These are phyloP conservation scores for Phytophthora sp. DNA, from an alignment of 352 stramenopile species.

Conservation along the genomic window DNA sequence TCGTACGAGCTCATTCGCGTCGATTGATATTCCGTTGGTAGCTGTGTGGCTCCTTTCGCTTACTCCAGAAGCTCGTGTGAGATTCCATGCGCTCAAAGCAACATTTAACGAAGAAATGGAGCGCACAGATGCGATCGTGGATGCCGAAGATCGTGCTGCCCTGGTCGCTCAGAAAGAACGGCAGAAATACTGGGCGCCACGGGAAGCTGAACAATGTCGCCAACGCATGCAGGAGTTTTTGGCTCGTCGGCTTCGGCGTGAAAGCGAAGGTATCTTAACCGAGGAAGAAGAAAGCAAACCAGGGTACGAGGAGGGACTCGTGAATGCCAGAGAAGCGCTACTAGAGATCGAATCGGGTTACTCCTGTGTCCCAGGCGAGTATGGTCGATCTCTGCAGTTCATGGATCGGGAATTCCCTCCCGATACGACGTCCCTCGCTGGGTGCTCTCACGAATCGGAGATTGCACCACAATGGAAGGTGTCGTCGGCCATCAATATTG, in stretches of 20 bases:
- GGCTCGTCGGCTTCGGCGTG: constrained; percentile 69
- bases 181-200: constrained; percentile 59
- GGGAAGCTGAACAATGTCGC: constrained; percentile 73
- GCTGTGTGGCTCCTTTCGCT: constrained; percentile 91
- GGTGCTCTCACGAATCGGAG: constrained; percentile 57
- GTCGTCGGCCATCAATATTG: constrained; percentile 87
- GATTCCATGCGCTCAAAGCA: constrained; percentile 90
- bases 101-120: constrained; percentile 90
- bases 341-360: constrained; percentile 89
- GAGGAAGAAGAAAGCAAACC: constrained; percentile 43
- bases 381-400: constrained; percentile 84
- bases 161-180: constrained; percentile 52
- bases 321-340: constrained; percentile 84
- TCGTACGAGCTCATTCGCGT: constrained; percentile 86
- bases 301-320: constrained; percentile 70
- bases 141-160: constrained; percentile 72
- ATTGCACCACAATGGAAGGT: constrained; percentile 80
- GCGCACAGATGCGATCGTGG: constrained; percentile 70
- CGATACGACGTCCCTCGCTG: constrained; percentile 71
- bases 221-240: constrained; percentile 82
- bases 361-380: constrained; percentile 78
- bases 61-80: constrained; percentile 78
- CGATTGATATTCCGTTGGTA: constrained; percentile 90
- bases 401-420: constrained; percentile 91
- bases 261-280: constrained; percentile 62